phyloP scores from a whole-genome alignment of 2,329 filamentous ascomycete genomes.

The Curvularia lunata region DNA sequence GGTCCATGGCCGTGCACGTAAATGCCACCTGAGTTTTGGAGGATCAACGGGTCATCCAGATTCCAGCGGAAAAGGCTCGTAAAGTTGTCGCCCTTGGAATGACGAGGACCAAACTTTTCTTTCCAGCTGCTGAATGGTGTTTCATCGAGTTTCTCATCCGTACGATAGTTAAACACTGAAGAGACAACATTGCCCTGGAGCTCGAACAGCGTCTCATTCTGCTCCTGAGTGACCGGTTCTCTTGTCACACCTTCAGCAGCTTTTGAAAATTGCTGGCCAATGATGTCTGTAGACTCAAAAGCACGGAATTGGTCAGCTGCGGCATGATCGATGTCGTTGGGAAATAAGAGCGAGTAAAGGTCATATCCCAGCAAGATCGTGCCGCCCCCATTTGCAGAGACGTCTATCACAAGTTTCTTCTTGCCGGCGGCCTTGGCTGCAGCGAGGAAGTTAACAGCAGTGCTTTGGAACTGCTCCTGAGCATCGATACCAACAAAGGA shows the following conservation, averaged over 20 bases:
- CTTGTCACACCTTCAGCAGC: background rate
- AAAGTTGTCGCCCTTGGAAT: constrained; percentile 59
- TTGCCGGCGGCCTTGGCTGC: constrained; percentile 58
- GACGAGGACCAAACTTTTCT: constrained; percentile 55
- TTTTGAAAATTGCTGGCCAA: constrained; percentile 52
- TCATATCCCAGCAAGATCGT: constrained; percentile 66
- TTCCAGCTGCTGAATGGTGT: constrained; percentile 54
- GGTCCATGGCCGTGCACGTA: constrained; percentile 37
- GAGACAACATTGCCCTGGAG: constrained; percentile 46
- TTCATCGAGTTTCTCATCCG: constrained; percentile 56
- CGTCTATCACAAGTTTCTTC: constrained; percentile 66
- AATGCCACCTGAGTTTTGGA: constrained; percentile 41
- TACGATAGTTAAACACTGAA: constrained; percentile 56
- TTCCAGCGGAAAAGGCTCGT: constrained; percentile 64
- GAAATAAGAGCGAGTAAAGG: constrained; percentile 65
- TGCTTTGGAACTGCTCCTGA: constrained; percentile 51
- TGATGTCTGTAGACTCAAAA: constrained; percentile 54
- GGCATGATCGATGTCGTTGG: constrained; percentile 55
- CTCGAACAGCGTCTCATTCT: background rate
- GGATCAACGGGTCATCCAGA: constrained; percentile 49
- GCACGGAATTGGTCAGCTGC: constrained; percentile 60
- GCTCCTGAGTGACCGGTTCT: background rate
- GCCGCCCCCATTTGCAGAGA: constrained; percentile 65
- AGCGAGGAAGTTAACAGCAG: constrained; percentile 52
- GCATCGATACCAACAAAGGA: constrained; percentile 47